Conservation (phyloP, 1,284 basidiomycete genomes). For the Fomitopsis schrenkii region DNA sequence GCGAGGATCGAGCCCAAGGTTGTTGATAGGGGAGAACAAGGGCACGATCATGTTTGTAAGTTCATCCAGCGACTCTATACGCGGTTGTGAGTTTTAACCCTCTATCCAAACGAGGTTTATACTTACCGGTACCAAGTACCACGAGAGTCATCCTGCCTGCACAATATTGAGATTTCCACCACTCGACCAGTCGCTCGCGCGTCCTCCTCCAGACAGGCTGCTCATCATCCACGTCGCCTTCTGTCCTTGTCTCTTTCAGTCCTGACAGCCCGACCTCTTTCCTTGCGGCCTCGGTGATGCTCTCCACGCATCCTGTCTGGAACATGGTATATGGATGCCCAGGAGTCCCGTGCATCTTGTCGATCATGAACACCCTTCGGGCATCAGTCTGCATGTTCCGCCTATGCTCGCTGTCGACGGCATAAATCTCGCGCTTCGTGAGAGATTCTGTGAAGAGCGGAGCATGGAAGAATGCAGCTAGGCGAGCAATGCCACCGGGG, state of each 20-base stretch:
- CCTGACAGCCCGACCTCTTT: slow-evolving; percentile 8
- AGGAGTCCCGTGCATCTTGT: slow-evolving; percentile 46
- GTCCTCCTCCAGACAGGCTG: slow-evolving; percentile 47
- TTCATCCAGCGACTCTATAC: slow-evolving; percentile 24
- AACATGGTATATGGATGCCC: slow-evolving; percentile 63
- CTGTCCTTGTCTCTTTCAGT: background rate
- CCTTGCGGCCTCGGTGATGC: slow-evolving; percentile 33
- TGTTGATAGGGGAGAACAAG: slow-evolving; percentile 44
- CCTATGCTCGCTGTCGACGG: slow-evolving; percentile 70
- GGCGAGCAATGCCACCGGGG: slow-evolving; percentile 54
- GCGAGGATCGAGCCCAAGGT: slow-evolving; percentile 40
- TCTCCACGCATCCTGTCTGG: slow-evolving; percentile 59
- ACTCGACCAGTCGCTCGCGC: slow-evolving; percentile 57
- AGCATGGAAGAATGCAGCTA: slow-evolving; percentile 64
- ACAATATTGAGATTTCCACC: slow-evolving; percentile 65
- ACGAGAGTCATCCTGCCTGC: slow-evolving; percentile 63
- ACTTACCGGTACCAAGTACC: slow-evolving; percentile 26
- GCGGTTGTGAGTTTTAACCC: background rate
- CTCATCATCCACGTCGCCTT: slow-evolving; percentile 22
- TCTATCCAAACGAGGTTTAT: background rate
- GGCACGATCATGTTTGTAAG: slow-evolving; percentile 20
- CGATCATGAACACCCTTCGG: slow-evolving; percentile 61
- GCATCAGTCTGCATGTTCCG: slow-evolving; percentile 65
- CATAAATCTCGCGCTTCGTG: slow-evolving; percentile 64
- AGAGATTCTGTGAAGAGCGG: slow-evolving; percentile 61